Base-by-base conservation (phyloP, 2,329 filamentous ascomycete species). In the Colletotrichum plurivorum region DNA sequence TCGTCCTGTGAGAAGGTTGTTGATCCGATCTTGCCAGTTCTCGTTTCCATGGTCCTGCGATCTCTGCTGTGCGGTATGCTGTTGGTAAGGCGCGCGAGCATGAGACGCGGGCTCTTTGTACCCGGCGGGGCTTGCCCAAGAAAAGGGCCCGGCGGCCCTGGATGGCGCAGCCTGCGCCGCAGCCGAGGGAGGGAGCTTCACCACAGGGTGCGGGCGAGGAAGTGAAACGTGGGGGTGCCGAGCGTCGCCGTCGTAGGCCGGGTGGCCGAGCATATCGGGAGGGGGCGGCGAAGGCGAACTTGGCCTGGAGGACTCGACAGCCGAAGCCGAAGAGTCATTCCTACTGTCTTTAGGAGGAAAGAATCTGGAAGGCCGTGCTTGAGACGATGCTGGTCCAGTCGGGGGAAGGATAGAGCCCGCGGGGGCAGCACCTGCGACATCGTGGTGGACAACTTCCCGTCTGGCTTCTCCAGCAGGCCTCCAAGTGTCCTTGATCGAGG, bases 11-110 rank as follows among this genome's bases (percentile, higher is more conserved):
- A 97, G 86, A 52, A 97, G 85, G 53, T 87, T 91, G 78, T 97
- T 94, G 78, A 98, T 94, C 75, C 90, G 90, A 74, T 93, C 91
- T 78, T 97, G 94, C 94, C 94, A 95, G 63, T 86, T 86, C 60
- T 76, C 75, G 71, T 82, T 73, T 68, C 81, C 80, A 57, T 84
- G 83, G 16, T 76, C 75, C 20, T 69, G 67, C 25, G 74, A 73
- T 52, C 73, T 72, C 12, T 69, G 61, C 7, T 76, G 73, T 6
- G 63, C 70, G 22, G 72, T 75, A 70, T 27, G 61, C n/a, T 65
- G 63, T 12, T 59, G 55, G 55, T 67, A 45, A 15, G 41, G n/a
- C 8, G 43, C 67, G 8, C 67, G 62, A 9, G 54, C 41, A 20
- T 60, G 51, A n/a, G 56, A 36, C 9, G 18, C 73, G 6, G 72